Base-by-base conservation (phyloP, 108 stramenopile genomes). In the Hondaea fermentalgiana region DNA sequence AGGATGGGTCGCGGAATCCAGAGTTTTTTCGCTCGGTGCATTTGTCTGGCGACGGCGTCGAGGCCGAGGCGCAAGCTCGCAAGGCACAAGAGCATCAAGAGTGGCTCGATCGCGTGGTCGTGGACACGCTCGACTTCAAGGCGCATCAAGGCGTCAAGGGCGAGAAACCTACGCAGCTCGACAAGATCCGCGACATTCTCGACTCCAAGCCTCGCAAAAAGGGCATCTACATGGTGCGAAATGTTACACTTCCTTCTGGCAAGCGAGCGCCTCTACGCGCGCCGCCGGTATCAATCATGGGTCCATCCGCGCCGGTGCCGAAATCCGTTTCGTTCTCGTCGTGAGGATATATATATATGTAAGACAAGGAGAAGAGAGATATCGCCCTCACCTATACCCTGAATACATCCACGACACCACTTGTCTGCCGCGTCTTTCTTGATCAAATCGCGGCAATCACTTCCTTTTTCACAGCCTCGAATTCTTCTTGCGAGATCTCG, bases 151-250 rank as follows among this genome's bases (percentile, higher is more conserved):
- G 76, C 76, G 17, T 53, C n/a, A 47, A 83, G 45, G 76, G 51
- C 6, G 45, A 53, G 49, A 83, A 83, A 45, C 76, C 76, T 3
- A 25, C 76, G 23, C 76, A 83, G 51, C 4, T 83, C 49, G 76
- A 83, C 76, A 83, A 83, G 23, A 47, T 83, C 23, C 76, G 51
- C n/a, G 76, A 83, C 51, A 83, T 83, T 83, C 51, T 83, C 12
- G 5, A 83, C 23, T 47, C 49, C 51, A 47, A 47, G 51, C 49
- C 51, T 53, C 45, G 28, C 45, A 83, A 83, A 53, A 83, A 83
- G 76, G 76, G 76, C n/a, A 83, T 83, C 76, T 53, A 53, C 49
- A 53, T 83, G 45, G 76, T 83, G 76, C 76, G 76, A 47, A 83
- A 83, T 12, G 76, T 4, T 23, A 35, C 12, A 45, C 76, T 83